phyloP scores from a whole-genome alignment of 2,329 filamentous ascomycete species.

The Aureobasidium namibiae region DNA sequence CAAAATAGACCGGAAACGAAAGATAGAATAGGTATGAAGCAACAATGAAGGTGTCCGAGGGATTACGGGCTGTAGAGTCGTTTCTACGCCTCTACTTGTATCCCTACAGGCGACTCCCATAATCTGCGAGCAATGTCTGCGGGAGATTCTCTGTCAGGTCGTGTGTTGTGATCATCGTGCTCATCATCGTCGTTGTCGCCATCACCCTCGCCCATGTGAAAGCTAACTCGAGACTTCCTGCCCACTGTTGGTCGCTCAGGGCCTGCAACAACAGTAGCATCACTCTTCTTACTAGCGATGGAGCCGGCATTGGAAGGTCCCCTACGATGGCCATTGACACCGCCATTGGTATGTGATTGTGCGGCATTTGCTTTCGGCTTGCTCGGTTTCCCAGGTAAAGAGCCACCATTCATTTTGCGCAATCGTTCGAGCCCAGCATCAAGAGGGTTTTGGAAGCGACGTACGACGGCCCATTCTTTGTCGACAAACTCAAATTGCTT shows the following conservation, averaged over 20 bases:
- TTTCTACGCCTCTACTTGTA: constrained; percentile 3
- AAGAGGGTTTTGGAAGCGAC: constrained; percentile 63
- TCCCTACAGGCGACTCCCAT: constrained; percentile 25
- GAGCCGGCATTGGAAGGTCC: neutral
- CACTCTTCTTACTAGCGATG: constrained; percentile 5
- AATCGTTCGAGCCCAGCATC: constrained; percentile 53
- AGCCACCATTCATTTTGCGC: constrained; percentile 15
- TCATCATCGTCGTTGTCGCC: constrained; percentile 10
- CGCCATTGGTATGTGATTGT: constrained; percentile 30
- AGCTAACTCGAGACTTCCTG: constrained; percentile 12
- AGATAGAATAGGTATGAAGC: neutral
- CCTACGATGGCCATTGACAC: constrained; percentile 1
- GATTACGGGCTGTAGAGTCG: neutral
- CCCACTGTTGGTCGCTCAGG: constrained; percentile 17
- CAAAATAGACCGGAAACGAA: neutral
- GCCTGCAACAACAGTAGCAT: neutral
- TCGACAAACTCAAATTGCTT: constrained; percentile 59
- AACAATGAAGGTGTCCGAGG: neutral
- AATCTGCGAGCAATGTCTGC: constrained; percentile 33
- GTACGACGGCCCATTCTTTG: constrained; percentile 66
- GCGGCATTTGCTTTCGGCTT: constrained; percentile 13
- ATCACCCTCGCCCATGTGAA: constrained; percentile 10
- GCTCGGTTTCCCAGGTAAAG: constrained; percentile 25
- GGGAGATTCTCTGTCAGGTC: constrained; percentile 22
- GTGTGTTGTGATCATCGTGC: constrained; percentile 16